Evolutionary conservation across 257 asterid species (phyloP), one percentile per base, ranked within the genome.

Genomic region (Solanum corneliomulleri): DNA sequence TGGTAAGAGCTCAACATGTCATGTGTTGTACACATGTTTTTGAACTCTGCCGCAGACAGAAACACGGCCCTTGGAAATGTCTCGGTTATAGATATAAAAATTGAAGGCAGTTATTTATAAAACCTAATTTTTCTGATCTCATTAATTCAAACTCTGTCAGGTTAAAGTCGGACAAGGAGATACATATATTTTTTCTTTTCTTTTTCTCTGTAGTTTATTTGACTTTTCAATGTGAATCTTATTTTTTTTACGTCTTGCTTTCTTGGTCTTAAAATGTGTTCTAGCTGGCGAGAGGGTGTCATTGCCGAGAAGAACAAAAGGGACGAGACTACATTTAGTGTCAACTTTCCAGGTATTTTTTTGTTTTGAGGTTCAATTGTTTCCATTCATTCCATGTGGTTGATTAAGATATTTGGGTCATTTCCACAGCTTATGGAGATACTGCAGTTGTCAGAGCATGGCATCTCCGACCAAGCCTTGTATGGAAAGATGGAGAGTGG

Each of bases 221-320:
- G 27, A 31, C 52, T 49, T 80, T 49, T 52, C 69, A 18, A 29
- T 47, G 42, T 29, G 69, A 49, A 49, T 49, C 58, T 78, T 21
- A 81, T 11, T 62, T 82, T 75, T 84, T 49, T 86, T 62, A 74
- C 27, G 74, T 85, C 80, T 29, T 87, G 88, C 78, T 84, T 60
- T 84, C 81, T 4, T 15, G 52, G 25, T 58, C 45, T 16, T 49
- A 18, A 29, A 52, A 31, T 90, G 56, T 89, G 44, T 75, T 87
- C 87, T 88, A 96, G 99, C 91, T 97, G 99, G 99, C 91, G 94
- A 16, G 99, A 97, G 93, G 99, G 99, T 85, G 90, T 95, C 58
- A 88, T 97, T 83, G 87, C 93, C 18, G 99, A 95, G 86, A 96
- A 91, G 89, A 93, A 94, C 86, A 87, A 91, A 87, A 93, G 92